Base-by-base conservation (phyloP, 495 filamentous ascomycete genomes). In the Penicillium argentinense region DNA sequence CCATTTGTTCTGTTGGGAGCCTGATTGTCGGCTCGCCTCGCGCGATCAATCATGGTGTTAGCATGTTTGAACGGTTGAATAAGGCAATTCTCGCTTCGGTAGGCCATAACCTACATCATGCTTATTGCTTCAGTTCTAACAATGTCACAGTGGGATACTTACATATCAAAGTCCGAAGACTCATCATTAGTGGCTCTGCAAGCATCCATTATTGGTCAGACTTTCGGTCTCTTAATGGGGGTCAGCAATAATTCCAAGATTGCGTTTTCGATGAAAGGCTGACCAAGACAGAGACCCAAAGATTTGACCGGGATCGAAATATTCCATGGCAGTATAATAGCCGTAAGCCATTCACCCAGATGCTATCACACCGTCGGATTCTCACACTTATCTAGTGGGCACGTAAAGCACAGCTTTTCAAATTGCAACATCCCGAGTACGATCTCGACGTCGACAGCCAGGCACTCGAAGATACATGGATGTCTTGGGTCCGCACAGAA, bases 21-120 rank as follows among this genome's bases (percentile, higher is more conserved):
- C 43, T 68, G 1, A 50, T 68, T 17, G 33, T 66, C 8, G 65
- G 60, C 9, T 69, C 63, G 5, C 27, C 42, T 3, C 42, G 53
- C 17, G 63, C 63, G 6, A 34, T 44, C 1, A 34, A 41, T 1
- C 63, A 64, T 24, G 65, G 63, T 0, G 46, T 49, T 4, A 63
- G 53, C 34, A 62, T 69, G 26, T 67, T 65, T 45, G 65, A 69
- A 34, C 49, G 50, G 13, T 40, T 67, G 12, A 64, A 69, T 41
- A 69, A 69, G 34, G 60, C 58, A n/a, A 63, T 63, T 21, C 53
- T 67, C 1, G 49, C 63, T 13, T 66, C 60, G 16, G 64, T 64
- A 47, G 2, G 40, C n/a, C 23, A 45, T 5, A 25, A 17, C 17
- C 24, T 29, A 16, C 11, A 22, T 32, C 4, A 18, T 23, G 9